A percentile compares a stretch with the other conserved stretches of the same genome.
phyloP scores from a whole-genome alignment of 805 yeast genomes.

The Tetrapisispora taiwanensis region DNA sequence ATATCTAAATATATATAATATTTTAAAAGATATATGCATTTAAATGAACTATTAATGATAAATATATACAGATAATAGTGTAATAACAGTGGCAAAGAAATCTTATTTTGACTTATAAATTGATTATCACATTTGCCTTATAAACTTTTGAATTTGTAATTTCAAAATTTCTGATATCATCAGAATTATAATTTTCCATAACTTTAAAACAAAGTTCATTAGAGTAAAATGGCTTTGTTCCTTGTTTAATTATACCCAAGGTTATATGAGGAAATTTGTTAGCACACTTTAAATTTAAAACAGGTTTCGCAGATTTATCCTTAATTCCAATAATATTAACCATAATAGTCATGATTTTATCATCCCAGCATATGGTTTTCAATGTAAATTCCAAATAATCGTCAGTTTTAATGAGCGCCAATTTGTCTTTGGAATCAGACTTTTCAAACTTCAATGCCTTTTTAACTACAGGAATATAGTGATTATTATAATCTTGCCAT shows the following conservation, averaged over 20 bases:
- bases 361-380: slow-evolving; percentile 39
- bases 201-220: slow-evolving; percentile 30
- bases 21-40: too few species aligned
- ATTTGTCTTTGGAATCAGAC: not conserved
- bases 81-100: too few species aligned
- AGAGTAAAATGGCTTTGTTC: slow-evolving; percentile 43
- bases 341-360: slow-evolving; percentile 43
- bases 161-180: not conserved
- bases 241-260: slow-evolving; percentile 44
- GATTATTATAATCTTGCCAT: slow-evolving; percentile 22
- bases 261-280: slow-evolving; percentile 61
- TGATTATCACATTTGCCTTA: not conserved
- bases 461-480: slow-evolving; percentile 9
- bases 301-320: slow-evolving; percentile 7
- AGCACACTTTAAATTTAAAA: slow-evolving; percentile 24
- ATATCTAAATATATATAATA: too few species aligned
- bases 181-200: too few species aligned
- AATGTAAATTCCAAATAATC: slow-evolving; percentile 35
- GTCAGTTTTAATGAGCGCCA: slow-evolving; percentile 6
- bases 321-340: slow-evolving; percentile 28
- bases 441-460: slow-evolving; percentile 1
- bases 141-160: not conserved
- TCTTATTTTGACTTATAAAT: too few species aligned
- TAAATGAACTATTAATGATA: too few species aligned
- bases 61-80: too few species aligned